Base-by-base conservation (phyloP, 2,329 filamentous ascomycete genomes). In the Aspergillus persii region DNA sequence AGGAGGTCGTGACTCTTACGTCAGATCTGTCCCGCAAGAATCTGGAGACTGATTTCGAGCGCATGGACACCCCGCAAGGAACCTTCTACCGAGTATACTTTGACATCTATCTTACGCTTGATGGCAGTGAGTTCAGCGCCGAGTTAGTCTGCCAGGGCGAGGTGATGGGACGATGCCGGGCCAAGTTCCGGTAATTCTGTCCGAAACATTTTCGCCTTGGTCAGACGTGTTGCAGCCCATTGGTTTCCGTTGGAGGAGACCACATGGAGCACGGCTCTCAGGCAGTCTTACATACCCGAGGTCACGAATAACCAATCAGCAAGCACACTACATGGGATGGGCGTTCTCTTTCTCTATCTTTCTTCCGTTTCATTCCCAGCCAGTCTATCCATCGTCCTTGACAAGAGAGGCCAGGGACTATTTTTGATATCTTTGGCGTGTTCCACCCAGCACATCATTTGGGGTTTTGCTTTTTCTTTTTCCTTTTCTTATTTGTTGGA, bases 81-180 rank as follows among this genome's bases (percentile, higher is more conserved):
- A 96, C 91, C 3, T 96, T 96, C 77, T 96, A 96, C 82, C 88
- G 92, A 64, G 83, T 86, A 50, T 85, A 85, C 74, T 85, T 86
- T 66, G 83, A 85, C 66, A 85, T 86, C 59, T 96, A 96, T 77
- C 86, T 99, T 65, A 98, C 95, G 0, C 88, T 99, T 15, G 95
- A 99, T 71, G 95, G 95, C 26, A 96, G 91, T 54, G 95, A 99
- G 76, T 98, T 99, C 82, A 98, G 95, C 69, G 95, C 95, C 55
- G 95, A 98, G 80, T 82, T 99, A 44, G 94, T 98, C n/a, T 99
- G 95, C 80, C 95, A 99, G 77, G 95, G 95, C 71, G 95, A 98
- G 77, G 92, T 99, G 66, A 99, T 98, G 95, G 95, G 95, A 66
- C 88, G 94, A 65, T 98, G 94, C 85, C 89, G 93, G 64, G 91